phyloP scores from a whole-genome alignment of 2,329 filamentous ascomycete species.

The Penicillium janthinellum region DNA sequence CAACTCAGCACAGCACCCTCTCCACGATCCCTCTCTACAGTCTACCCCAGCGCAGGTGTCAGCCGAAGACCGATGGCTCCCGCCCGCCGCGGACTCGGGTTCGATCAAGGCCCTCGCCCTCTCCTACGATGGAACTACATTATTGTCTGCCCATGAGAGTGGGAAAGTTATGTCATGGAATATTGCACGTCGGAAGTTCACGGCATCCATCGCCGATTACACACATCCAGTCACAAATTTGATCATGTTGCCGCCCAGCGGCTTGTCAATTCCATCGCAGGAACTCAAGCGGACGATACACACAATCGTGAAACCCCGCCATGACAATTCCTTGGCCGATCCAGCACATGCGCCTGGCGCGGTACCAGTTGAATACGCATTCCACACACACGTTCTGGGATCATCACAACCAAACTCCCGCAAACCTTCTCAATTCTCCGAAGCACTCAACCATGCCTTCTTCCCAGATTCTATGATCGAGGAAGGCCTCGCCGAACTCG shows the following conservation, averaged over 20 bases:
- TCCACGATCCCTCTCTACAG: constrained; percentile 39
- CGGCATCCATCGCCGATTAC: constrained; percentile 68
- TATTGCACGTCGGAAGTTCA: constrained; percentile 68
- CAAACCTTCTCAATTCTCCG: constrained; percentile 34
- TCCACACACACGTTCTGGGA: constrained; percentile 42
- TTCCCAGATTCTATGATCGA: constrained; percentile 44
- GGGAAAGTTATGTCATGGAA: constrained; percentile 84
- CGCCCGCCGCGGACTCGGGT: constrained; percentile 64
- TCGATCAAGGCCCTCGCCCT: constrained; percentile 68
- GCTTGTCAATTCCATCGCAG: constrained; percentile 42
- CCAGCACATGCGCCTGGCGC: constrained; percentile 37
- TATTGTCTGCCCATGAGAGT: constrained; percentile 78
- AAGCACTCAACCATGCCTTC: constrained; percentile 42
- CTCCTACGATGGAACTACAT: constrained; percentile 77
- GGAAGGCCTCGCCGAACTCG: constrained; percentile 45
- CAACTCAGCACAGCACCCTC: constrained; percentile 46
- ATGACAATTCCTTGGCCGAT: constrained; percentile 44
- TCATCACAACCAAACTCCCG: constrained; percentile 14
- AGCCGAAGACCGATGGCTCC: constrained; percentile 50
- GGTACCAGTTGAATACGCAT: constrained; percentile 47
- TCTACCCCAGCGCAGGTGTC: constrained; percentile 46
- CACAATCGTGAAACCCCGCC: constrained; percentile 74
- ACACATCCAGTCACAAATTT: constrained; percentile 84
- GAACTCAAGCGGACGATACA: constrained; percentile 54
- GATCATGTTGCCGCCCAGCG: constrained; percentile 66